Conservation (phyloP, 371 early-diverging fungal species). For the Mucor indicus region DNA sequence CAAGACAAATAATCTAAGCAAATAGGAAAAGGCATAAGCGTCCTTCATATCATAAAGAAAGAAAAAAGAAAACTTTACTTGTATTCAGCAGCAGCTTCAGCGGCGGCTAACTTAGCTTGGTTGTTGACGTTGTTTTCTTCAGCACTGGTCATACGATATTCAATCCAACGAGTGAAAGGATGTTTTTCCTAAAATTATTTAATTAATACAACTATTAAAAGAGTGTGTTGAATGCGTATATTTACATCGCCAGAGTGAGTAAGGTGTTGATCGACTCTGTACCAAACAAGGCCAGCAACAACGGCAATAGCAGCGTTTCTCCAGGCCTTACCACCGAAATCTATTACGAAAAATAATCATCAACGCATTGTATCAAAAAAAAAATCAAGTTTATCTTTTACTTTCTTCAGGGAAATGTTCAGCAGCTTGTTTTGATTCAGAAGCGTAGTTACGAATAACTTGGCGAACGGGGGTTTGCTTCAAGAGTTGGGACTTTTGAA, state of each 20-base stretch:
- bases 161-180: constrained; percentile 46
- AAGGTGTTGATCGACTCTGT: constrained; percentile 35
- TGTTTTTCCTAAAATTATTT: constrained; percentile 53
- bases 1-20: constrained; percentile 36
- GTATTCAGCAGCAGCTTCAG: constrained; percentile 39
- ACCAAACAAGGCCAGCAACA: constrained; percentile 42
- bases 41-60: background rate
- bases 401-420: constrained; percentile 23
- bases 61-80: constrained; percentile 18
- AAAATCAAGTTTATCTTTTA: no score
- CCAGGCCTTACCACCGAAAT: constrained; percentile 39
- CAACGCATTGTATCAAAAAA: no score
- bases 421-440: constrained; percentile 20
- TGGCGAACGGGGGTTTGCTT: constrained; percentile 16
- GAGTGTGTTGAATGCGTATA: no score
- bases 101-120: constrained; percentile 24
- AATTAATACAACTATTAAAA: no score
- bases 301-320: no score
- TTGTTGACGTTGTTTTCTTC: constrained; percentile 32
- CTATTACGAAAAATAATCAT: no score
- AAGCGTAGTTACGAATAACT: constrained; percentile 18
- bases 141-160: constrained; percentile 37
- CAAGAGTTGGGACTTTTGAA: constrained; percentile 12
- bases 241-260: constrained; percentile 28
- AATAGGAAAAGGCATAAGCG: background rate